Base-by-base conservation (phyloP, 2,329 filamentous ascomycete species). In the Fusarium sp. region DNA sequence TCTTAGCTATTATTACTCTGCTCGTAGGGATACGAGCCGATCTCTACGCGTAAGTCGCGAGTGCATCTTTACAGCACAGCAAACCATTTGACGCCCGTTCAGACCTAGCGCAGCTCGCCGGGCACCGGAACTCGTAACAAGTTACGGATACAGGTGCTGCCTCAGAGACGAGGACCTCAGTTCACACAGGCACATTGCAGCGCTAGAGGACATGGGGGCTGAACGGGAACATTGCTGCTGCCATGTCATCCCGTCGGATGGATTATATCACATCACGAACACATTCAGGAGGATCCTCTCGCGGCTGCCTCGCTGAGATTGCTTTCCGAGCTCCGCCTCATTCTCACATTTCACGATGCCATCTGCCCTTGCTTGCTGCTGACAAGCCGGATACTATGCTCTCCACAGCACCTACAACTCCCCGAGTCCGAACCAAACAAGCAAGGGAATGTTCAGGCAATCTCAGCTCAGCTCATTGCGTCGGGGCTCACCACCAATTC, bases 11-110 rank as follows among this genome's bases (percentile, higher is more conserved):
- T 40, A 53, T 55, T 58, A n/a, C 51, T 62, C 70, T 58, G 58
- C 60, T 68, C 35, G 60, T 44, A 61, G 42, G 64, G 31, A 61
- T 73, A 65, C 60, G 59, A 68, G 63, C 22, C 63, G 67, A 73
- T 73, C 56, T 58, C 42, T 71, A 49, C 63, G 38, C 46, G 31
- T 53, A 62, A 44, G 61, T 70, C 66, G 57, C 49, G 33, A 46
- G 35, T 27, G n/a, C 64, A 27, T 31, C 53, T 66, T 7, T 61
- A 40, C 22, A 66, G 27, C 53, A 56, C 63, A 62, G 46, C 24
- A 73, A 58, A 62, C 40, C 59, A 49, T 29, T 60, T 56, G 44
- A 61, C 56, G 44, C 49, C 65, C 46, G 49, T 29, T 49, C 49
- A 42, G 24, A 53, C 36, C 24, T 56, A 49, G 29, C 53, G 46